These are phyloP conservation scores for Termitomyces sp. DNA, from an alignment of 768 basidiomycete genomes.

Conservation along the genomic window DNA sequence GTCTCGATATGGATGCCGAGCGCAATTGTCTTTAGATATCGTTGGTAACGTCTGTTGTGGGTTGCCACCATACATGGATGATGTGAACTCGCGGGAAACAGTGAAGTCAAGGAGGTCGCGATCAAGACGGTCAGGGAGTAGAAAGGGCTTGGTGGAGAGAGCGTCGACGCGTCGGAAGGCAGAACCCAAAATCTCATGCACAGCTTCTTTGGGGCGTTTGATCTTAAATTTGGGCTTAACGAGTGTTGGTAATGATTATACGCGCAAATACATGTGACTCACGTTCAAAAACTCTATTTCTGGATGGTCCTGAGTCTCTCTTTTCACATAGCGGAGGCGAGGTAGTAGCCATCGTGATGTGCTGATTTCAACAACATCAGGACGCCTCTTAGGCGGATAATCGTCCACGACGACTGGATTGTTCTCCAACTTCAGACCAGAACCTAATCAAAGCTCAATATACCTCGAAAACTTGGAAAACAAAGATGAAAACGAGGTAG, in stretches of 20 bases:
- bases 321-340: too few species aligned
- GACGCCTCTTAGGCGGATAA: background rate
- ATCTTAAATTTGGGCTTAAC: conserved; percentile 9
- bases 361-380: background rate
- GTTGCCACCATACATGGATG: conserved; percentile 1
- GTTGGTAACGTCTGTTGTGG: background rate
- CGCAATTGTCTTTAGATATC: background rate
- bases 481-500: background rate
- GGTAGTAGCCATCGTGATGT: background rate
- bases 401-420: background rate
- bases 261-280: background rate
- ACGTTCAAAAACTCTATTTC: conserved; percentile 9
- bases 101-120: conserved; percentile 6
- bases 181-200: conserved; percentile 1
- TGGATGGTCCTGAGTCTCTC: background rate
- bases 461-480: background rate
- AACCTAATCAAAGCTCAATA: background rate
- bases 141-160: conserved; percentile 1
- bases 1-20: conserved; percentile 16
- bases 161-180: conserved; percentile 12
- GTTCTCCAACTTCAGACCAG: too few species aligned
- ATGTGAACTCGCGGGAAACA: conserved; percentile 15
- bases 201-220: conserved; percentile 6
- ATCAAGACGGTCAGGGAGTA: background rate
- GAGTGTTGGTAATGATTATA: background rate